Conservation (phyloP, 2,329 filamentous ascomycete species). For the Neocucurbitaria cava region DNA sequence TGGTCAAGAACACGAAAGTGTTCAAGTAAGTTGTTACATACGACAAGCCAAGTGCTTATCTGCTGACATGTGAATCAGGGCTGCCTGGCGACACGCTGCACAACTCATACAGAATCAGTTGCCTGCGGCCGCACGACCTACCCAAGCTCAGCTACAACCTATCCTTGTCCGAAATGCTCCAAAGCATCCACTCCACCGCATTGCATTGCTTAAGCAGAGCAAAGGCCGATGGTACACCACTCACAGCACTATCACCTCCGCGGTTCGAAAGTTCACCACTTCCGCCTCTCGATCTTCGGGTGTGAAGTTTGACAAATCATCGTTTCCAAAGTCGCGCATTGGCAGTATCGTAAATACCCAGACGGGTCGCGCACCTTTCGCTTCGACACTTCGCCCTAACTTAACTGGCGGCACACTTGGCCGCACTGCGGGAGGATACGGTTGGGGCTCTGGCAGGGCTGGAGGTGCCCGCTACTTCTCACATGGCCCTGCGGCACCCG, state of each 20-base stretch:
- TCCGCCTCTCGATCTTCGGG: constrained; percentile 49
- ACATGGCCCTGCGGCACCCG: constrained; percentile 81
- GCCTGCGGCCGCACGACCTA: constrained; percentile 51
- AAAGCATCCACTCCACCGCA: constrained; percentile 66
- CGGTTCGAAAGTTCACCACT: constrained; percentile 62
- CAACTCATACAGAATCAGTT: constrained; percentile 55
- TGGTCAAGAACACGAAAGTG: constrained; percentile 51
- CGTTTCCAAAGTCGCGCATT: constrained; percentile 64
- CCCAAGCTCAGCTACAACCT: constrained; percentile 63
- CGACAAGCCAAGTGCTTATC: background rate
- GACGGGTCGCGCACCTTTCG: constrained; percentile 82
- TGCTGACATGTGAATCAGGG: constrained; percentile 36
- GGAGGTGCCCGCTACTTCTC: constrained; percentile 87
- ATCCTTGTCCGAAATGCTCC: constrained; percentile 64
- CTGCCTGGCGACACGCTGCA: constrained; percentile 57
- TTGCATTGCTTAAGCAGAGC: constrained; percentile 68
- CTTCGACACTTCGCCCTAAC: constrained; percentile 87
- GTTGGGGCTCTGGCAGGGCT: constrained; percentile 71
- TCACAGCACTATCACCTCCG: constrained; percentile 52
- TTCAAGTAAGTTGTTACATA: constrained; percentile 41
- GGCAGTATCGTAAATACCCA: constrained; percentile 66
- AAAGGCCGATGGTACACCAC: constrained; percentile 71
- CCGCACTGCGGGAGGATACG: constrained; percentile 89
- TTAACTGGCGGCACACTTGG: constrained; percentile 86
- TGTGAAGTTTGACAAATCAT: constrained; percentile 57